These are phyloP conservation scores for Glonium stellatum DNA, from an alignment of 495 filamentous ascomycete genomes.

Conservation along the genomic window DNA sequence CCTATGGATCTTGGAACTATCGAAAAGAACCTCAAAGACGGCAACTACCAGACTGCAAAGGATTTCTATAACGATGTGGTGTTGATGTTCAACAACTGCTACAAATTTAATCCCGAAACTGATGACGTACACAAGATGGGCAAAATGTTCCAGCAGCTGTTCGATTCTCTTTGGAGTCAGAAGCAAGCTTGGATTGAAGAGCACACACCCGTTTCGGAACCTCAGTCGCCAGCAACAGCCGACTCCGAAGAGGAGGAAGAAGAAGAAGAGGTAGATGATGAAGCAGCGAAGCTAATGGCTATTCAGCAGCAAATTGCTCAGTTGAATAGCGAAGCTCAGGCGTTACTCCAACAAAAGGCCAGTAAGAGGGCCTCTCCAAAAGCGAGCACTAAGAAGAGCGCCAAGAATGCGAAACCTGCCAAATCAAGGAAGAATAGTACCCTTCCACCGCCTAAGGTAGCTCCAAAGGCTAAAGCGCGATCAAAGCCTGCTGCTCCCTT, in stretches of 20 bases:
- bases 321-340: slow-evolving; percentile 21
- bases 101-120: slow-evolving; percentile 77
- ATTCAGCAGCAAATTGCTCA: slow-evolving; percentile 54
- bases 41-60: slow-evolving; percentile 74
- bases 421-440: slow-evolving; percentile 46
- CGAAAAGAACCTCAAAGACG: slow-evolving; percentile 62
- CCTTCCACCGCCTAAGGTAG: slow-evolving; percentile 23
- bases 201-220: slow-evolving; percentile 56
- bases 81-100: slow-evolving; percentile 83
- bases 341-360: slow-evolving; percentile 41
- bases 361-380: slow-evolving; percentile 44
- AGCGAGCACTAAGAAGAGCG: slow-evolving; percentile 42
- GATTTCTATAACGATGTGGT: slow-evolving; percentile 80
- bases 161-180: slow-evolving; percentile 62
- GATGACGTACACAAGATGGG: slow-evolving; percentile 67
- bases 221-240: slow-evolving; percentile 40
- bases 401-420: slow-evolving; percentile 35
- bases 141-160: slow-evolving; percentile 61
- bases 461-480: slow-evolving; percentile 17
- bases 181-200: slow-evolving; percentile 71
- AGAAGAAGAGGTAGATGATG: slow-evolving; percentile 59
- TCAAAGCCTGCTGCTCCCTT: slow-evolving; percentile 34
- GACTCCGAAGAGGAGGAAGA: slow-evolving; percentile 53
- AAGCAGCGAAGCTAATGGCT: slow-evolving; percentile 30
- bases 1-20: slow-evolving; percentile 91